phyloP scores from a whole-genome alignment of 2,329 filamentous ascomycete species.

The Alternaria gansuensis region DNA sequence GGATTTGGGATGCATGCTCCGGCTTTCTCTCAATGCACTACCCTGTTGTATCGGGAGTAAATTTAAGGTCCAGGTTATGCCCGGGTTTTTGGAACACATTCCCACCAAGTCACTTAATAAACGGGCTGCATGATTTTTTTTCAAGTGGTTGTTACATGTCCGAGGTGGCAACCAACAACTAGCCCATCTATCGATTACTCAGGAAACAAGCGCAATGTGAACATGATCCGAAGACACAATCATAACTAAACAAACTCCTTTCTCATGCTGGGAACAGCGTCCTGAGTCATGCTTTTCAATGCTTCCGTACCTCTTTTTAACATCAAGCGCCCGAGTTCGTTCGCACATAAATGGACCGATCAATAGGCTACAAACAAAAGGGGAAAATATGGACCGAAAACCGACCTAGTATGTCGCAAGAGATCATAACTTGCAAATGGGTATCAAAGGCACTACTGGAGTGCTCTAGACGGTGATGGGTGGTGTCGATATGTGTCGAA shows the following conservation, averaged over 20 bases:
- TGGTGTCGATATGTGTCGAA: constrained; percentile 9
- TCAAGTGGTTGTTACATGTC: constrained; percentile 11
- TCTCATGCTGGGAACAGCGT: constrained; percentile 5
- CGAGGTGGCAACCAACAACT: not conserved
- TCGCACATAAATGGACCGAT: constrained; percentile 1
- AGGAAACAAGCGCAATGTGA: constrained; percentile 7
- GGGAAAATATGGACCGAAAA: constrained; percentile 12
- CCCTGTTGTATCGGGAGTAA: not conserved
- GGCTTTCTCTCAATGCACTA: not conserved
- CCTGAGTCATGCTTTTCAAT: constrained; percentile 20
- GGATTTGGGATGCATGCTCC: constrained; percentile 11
- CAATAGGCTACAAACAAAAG: constrained; percentile 15
- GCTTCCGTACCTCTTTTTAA: constrained; percentile 8
- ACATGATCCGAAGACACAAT: constrained; percentile 16
- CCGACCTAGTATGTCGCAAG: constrained; percentile 21
- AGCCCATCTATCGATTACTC: constrained; percentile 8
- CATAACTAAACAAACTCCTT: constrained; percentile 10
- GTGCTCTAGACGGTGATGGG: constrained; percentile 3
- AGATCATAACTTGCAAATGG: constrained; percentile 31
- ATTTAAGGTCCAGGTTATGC: not conserved
- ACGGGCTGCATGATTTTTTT: not conserved
- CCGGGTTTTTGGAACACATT: not conserved
- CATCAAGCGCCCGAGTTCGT: constrained; percentile 12
- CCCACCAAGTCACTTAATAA: not conserved
- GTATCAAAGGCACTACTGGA: constrained; percentile 25